phyloP scores from a whole-genome alignment of 176 grass and related monocot species.

The Musa schizocarpa region DNA sequence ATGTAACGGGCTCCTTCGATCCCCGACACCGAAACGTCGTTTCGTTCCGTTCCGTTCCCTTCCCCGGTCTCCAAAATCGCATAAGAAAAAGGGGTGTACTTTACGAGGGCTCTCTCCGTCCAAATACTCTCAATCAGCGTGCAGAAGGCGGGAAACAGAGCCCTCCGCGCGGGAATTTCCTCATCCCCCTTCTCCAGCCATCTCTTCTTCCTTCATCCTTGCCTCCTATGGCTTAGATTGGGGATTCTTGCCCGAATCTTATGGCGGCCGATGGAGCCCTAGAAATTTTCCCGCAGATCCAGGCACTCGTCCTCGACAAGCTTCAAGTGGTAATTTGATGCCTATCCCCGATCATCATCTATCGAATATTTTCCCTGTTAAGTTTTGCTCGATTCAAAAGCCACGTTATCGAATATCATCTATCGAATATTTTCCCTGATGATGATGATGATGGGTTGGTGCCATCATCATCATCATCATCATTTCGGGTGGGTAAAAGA shows the following conservation, averaged over 20 bases:
- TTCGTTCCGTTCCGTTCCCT: too few relatives aligned
- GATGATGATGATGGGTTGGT: too few relatives aligned
- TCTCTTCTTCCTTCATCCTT: neutral
- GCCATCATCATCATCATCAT: too few relatives aligned
- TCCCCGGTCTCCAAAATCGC: too few relatives aligned
- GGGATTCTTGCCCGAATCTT: neutral
- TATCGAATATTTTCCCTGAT: too few relatives aligned
- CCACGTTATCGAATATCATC: too few relatives aligned
- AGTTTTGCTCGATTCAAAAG: neutral
- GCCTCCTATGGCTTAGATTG: neutral
- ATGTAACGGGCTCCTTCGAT: too few relatives aligned
- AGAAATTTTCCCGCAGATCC: constrained; percentile 76
- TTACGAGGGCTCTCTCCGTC: too few relatives aligned
- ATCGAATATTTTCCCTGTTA: neutral
- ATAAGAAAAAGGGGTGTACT: too few relatives aligned
- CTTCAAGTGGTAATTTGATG: constrained; percentile 67
- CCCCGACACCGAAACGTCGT: too few relatives aligned
- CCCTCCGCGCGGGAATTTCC: neutral
- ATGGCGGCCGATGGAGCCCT: constrained; percentile 51
- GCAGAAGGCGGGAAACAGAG: neutral
- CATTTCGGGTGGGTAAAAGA: too few relatives aligned
- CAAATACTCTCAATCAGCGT: too few relatives aligned
- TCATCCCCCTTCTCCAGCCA: neutral
- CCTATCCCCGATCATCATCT: neutral
- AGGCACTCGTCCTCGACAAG: constrained; percentile 73